Evolutionary conservation across 2,329 filamentous ascomycete species (phyloP).

Genomic region (Dactylellina haptotyla): DNA sequence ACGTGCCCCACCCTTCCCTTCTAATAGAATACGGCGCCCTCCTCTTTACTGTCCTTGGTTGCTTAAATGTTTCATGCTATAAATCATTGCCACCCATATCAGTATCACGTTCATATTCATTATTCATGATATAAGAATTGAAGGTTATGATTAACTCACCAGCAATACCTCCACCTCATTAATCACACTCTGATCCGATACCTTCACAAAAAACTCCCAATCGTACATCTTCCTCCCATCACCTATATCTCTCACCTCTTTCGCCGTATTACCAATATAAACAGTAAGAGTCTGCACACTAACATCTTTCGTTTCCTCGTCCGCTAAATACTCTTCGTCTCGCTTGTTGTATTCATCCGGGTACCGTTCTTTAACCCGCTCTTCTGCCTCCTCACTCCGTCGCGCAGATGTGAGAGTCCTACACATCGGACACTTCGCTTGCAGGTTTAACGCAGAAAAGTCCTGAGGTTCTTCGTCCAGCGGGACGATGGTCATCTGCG

Average conservation of each 20-base stretch:
- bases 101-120: not conserved
- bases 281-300: slow-evolving; percentile 62
- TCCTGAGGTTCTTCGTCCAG: slow-evolving; percentile 60
- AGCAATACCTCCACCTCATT: slow-evolving; percentile 62
- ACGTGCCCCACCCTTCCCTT: slow-evolving; percentile 63
- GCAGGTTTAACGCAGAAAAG: slow-evolving; percentile 58
- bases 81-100: not conserved
- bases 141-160: slow-evolving; percentile 4
- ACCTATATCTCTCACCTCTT: slow-evolving; percentile 55
- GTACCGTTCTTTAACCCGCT: slow-evolving; percentile 60
- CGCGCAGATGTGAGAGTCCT: slow-evolving; percentile 61
- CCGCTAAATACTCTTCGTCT: slow-evolving; percentile 60
- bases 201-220: slow-evolving; percentile 65
- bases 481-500: slow-evolving; percentile 61
- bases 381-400: slow-evolving; percentile 57
- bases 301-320: slow-evolving; percentile 56
- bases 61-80: slow-evolving; percentile 63
- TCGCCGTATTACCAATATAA: slow-evolving; percentile 64
- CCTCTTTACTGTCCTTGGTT: slow-evolving; percentile 59
- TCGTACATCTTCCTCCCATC: slow-evolving; percentile 61
- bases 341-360: slow-evolving; percentile 60
- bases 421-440: slow-evolving; percentile 65
- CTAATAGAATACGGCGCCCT: slow-evolving; percentile 62
- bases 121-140: slow-evolving; percentile 18
- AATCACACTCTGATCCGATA: slow-evolving; percentile 63